These are phyloP conservation scores for Lobosporangium transversale DNA, from an alignment of 192 early-diverging fungal species.

Conservation along the genomic window DNA sequence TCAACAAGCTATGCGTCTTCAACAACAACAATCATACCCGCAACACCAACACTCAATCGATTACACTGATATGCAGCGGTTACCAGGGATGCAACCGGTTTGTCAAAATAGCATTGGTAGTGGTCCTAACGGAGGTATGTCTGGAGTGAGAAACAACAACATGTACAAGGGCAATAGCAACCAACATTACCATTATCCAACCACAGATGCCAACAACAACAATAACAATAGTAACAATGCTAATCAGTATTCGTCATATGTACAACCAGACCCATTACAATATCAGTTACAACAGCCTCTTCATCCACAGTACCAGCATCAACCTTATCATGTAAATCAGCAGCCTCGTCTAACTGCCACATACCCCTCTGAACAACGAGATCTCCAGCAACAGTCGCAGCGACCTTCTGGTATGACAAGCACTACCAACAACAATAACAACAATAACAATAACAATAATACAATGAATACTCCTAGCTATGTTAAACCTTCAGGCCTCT, in stretches of 20 bases:
- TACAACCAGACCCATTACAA: conserved; percentile 6
- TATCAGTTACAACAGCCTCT: conserved; percentile 18
- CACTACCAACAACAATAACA: no score
- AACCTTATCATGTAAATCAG: not conserved
- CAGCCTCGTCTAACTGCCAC: conserved; percentile 28
- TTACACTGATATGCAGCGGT: conserved; percentile 5
- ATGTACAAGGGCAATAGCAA: not conserved
- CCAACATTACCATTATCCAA: not conserved
- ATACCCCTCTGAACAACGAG: conserved; percentile 21
- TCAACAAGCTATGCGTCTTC: conserved; percentile 12
- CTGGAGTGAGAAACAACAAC: no score
- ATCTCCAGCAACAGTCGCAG: conserved; percentile 1
- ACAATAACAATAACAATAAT: not conserved
- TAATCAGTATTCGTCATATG: not conserved
- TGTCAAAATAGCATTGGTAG: not conserved
- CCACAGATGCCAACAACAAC: not conserved
- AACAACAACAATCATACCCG: conserved; percentile 13
- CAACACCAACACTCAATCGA: conserved; percentile 1
- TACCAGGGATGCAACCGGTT: no score
- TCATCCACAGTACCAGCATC: conserved; percentile 10
- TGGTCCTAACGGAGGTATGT: no score
- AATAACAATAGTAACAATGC: conserved; percentile 4
- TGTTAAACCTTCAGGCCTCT: conserved; percentile 9
- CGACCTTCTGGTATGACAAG: not conserved
- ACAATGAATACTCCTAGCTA: not conserved